Conservation (phyloP, 495 filamentous ascomycete species). For the Aspergillus coremiiformis region DNA sequence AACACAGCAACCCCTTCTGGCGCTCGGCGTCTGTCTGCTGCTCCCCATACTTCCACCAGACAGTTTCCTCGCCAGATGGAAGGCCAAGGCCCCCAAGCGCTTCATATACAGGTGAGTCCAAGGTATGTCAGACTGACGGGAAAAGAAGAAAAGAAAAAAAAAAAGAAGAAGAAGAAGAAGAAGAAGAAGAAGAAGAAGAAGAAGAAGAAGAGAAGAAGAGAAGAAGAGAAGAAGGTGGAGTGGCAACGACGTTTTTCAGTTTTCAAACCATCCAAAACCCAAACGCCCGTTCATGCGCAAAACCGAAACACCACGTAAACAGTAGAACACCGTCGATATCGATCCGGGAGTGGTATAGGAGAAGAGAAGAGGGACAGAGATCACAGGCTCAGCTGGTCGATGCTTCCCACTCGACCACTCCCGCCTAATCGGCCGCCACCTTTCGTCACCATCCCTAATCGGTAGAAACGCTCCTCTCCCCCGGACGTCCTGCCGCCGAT, state of each 20-base stretch:
- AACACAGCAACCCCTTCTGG: neutral
- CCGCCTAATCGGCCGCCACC: slow-evolving; percentile 44
- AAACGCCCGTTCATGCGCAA: slow-evolving; percentile 5
- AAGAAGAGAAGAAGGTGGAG: neutral
- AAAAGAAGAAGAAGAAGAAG: neutral
- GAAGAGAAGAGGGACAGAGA: neutral
- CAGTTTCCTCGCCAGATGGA: neutral
- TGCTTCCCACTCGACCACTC: slow-evolving; percentile 51
- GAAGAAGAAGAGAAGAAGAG: neutral
- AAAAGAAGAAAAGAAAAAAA: neutral
- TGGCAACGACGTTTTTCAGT: neutral
- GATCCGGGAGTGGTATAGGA: neutral
- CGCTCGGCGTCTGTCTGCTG: neutral
- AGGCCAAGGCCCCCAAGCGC: neutral
- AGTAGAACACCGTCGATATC: neutral
- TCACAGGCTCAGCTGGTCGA: slow-evolving; percentile 58
- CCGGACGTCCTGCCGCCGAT: slow-evolving; percentile 78
- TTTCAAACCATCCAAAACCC: neutral
- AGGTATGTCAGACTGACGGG: neutral
- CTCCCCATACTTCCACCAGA: neutral
- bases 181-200: neutral
- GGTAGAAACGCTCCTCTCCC: slow-evolving; percentile 84
- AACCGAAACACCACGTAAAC: slow-evolving; percentile 3
- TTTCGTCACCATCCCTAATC: slow-evolving; percentile 54
- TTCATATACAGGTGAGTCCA: neutral